These are phyloP conservation scores for Vanrija sp. DNA, from an alignment of 1,284 basidiomycete species.

Conservation along the genomic window DNA sequence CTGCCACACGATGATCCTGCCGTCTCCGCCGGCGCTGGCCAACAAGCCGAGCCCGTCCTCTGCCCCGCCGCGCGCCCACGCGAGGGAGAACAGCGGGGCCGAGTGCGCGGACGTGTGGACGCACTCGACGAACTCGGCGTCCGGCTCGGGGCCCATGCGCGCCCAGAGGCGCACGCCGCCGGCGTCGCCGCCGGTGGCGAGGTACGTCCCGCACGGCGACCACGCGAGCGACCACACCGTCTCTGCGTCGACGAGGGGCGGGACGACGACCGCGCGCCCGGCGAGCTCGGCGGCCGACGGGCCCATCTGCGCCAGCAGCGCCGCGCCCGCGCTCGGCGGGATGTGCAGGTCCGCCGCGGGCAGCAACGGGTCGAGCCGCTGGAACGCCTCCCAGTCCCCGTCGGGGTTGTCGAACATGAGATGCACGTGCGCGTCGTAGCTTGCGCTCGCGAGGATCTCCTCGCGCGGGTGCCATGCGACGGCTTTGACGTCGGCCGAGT, in stretches of 20 bases:
- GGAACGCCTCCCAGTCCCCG: slow-evolving; percentile 90
- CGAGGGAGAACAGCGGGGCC: slow-evolving; percentile 39
- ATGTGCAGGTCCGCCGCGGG: slow-evolving; percentile 48
- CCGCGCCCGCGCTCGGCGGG: slow-evolving; percentile 5
- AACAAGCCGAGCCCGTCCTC: slow-evolving; percentile 50
- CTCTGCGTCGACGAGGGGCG: slow-evolving; percentile 45
- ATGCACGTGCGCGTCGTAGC: slow-evolving; percentile 95
- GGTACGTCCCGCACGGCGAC: slow-evolving; percentile 72
- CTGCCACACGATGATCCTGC: slow-evolving; percentile 55
- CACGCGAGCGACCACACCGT: slow-evolving; percentile 89
- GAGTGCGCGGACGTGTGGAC: slow-evolving; percentile 40
- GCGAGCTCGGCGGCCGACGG: slow-evolving; percentile 23
- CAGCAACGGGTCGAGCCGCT: slow-evolving; percentile 72
- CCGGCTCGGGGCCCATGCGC: slow-evolving; percentile 27
- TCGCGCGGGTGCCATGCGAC: slow-evolving; percentile 93
- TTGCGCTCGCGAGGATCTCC: slow-evolving; percentile 94
- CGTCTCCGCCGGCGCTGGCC: slow-evolving; percentile 56
- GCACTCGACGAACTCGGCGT: slow-evolving; percentile 34
- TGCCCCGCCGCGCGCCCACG: slow-evolving; percentile 24
- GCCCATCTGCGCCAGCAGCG: not conserved
- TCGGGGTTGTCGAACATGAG: slow-evolving; percentile 90
- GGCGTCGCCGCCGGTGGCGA: slow-evolving; percentile 58
- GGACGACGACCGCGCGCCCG: slow-evolving; percentile 34
- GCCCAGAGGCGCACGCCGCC: slow-evolving; percentile 54
- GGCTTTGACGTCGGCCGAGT: slow-evolving; percentile 92